phyloP scores from a whole-genome alignment of 371 early-diverging fungal species.

The Coemansia sp. region DNA sequence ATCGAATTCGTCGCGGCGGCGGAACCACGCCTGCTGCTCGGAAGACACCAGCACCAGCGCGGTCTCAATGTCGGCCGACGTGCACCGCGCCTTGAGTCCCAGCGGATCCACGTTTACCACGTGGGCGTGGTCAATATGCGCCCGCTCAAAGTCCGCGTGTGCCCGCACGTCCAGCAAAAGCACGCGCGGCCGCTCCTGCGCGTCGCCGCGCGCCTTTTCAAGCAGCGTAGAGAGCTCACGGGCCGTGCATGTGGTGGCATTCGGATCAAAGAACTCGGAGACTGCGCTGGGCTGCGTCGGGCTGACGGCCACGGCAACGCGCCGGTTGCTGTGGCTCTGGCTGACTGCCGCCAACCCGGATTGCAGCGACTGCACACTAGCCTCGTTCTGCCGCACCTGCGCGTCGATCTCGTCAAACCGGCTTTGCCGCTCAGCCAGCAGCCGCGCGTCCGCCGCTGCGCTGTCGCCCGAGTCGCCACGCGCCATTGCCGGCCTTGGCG shows the following conservation, averaged over 20 bases:
- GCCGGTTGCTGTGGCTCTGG: slow-evolving; percentile 4
- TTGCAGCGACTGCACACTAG: slow-evolving; percentile 8
- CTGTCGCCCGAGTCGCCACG: not conserved
- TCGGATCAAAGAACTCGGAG: slow-evolving; percentile 7
- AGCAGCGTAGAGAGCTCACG: slow-evolving; percentile 54
- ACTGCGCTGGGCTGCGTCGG: slow-evolving; percentile 12
- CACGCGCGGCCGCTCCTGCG: slow-evolving; percentile 47
- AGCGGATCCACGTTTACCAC: slow-evolving; percentile 81
- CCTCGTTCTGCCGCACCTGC: slow-evolving; percentile 31
- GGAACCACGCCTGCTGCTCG: slow-evolving; percentile 62
- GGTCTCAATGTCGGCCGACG: slow-evolving; percentile 54
- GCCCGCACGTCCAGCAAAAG: slow-evolving; percentile 84
- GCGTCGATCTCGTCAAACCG: slow-evolving; percentile 43
- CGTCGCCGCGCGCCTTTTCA: slow-evolving; percentile 48
- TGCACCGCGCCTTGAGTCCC: slow-evolving; percentile 60
- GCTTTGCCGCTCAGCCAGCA: slow-evolving; percentile 22
- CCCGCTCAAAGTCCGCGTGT: slow-evolving; percentile 63
- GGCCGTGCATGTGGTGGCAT: slow-evolving; percentile 52
- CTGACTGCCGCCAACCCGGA: slow-evolving; percentile 2
- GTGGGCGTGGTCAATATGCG: slow-evolving; percentile 69
- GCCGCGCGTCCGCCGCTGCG: not conserved
- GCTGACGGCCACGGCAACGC: slow-evolving; percentile 19
- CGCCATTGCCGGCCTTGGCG: not conserved
- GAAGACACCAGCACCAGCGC: slow-evolving; percentile 54
- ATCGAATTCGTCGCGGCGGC: slow-evolving; percentile 66